A percentile compares a stretch with the other conserved stretches of the same genome.
Conservation (phyloP, 2,329 filamentous ascomycete genomes). For the Mollisia scopiformis region DNA sequence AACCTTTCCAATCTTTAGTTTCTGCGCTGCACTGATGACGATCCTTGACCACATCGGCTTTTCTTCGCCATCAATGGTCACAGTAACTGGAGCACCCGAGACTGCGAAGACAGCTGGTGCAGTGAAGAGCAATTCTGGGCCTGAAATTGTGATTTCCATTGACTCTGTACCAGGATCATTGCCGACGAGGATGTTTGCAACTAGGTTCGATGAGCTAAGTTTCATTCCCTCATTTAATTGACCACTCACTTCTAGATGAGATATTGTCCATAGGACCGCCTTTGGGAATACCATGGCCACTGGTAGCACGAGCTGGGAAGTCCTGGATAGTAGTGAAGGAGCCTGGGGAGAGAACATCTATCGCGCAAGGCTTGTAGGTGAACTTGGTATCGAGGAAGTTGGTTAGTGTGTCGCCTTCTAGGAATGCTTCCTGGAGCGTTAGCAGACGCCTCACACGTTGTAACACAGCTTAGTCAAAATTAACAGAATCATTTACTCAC, state of each 20-base stretch:
- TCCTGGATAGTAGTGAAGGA: slow-evolving; percentile 45
- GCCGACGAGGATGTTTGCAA: slow-evolving; percentile 63
- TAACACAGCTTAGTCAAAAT: not conserved
- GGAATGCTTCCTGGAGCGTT: slow-evolving; percentile 13
- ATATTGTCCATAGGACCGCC: slow-evolving; percentile 45
- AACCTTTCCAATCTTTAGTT: slow-evolving; percentile 56
- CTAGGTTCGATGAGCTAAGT: not conserved
- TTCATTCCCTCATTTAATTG: not conserved
- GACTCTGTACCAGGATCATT: slow-evolving; percentile 55
- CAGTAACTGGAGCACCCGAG: slow-evolving; percentile 57
- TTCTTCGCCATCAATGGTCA: slow-evolving; percentile 50
- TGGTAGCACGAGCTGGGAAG: slow-evolving; percentile 42
- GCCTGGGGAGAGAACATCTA: slow-evolving; percentile 43
- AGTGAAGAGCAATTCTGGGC: slow-evolving; percentile 60
- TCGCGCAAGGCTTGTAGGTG: slow-evolving; percentile 28
- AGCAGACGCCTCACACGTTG: not conserved
- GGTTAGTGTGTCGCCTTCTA: slow-evolving; percentile 41
- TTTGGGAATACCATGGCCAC: slow-evolving; percentile 44
- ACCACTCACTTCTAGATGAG: slow-evolving; percentile 13
- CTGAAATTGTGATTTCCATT: slow-evolving; percentile 62
- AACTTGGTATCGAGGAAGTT: slow-evolving; percentile 39
- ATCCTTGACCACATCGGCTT: slow-evolving; percentile 59
- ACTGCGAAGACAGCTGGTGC: slow-evolving; percentile 57
- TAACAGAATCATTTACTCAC: not conserved
- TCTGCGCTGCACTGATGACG: slow-evolving; percentile 53